Evolutionary conservation across 306 rosid species (phyloP), one percentile per base, ranked within the genome.

Genomic region (Acacia confusa): DNA sequence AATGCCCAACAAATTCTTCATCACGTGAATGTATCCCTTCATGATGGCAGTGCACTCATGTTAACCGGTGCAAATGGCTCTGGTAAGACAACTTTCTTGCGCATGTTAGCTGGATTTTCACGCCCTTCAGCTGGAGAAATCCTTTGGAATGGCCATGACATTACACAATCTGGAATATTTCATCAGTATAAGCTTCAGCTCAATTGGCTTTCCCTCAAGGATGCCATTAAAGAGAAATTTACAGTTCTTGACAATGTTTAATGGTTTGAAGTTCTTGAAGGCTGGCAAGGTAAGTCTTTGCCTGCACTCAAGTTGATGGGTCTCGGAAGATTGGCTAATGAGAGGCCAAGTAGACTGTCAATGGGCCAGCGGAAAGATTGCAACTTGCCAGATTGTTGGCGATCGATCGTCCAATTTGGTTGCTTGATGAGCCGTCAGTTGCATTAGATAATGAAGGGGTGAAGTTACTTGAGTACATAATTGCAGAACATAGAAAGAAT

Each of bases 171-270:
- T 4, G 89, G 90, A 70, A 81, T 94, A 43, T 90, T 88, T 77
- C 98, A 94, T 47, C 98, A 94, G 84, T 94, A 92, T 83, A 94
- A 91, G 88, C 97, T 91, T 75, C 96, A 92, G 86, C 90, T 94
- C 76, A 92, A 94, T 82, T 94, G 98, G 97, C 92, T 94, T 61
- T 88, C 97, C 57, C 90, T 94, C 36, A 91, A 90, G 80, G 93
- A 94, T 71, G 96, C 97, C 15, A 85, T 92, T 32, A 81, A 82
- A 43, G 92, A 84, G 8, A 89, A 63, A 74, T 82, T 84, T 20
- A 87, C 92, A 0, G 94, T 92, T 72, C 69, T 91, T 0, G 90
- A 91, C 67, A 94, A 94, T 22, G 88, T 91, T 48, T 85, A 91
- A 70, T 92, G 91, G 96, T 92, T 94, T 58, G 97, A 94, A 83